Base-by-base conservation (phyloP, 2,329 filamentous ascomycete genomes). In the Cryphonectria carpinicola region DNA sequence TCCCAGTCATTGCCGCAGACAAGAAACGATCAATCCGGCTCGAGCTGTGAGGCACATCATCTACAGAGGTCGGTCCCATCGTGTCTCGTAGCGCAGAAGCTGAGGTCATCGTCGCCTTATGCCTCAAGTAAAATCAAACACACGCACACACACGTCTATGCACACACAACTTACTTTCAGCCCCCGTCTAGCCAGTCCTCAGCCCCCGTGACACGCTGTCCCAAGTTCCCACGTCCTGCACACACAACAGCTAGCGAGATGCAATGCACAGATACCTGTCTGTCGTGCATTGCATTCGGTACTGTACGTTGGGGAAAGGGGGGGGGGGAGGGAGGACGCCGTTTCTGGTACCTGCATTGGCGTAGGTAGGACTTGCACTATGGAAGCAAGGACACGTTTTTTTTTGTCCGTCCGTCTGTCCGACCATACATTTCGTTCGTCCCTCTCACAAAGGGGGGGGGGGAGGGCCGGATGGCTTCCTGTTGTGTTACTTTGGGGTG, bases 281-380 rank as follows among this genome's bases (percentile, higher is more conserved):
- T 32, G 32, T 25, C 25, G 54, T 39, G 35, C 58, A 61, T n/a
- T 61, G 58, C 58, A 39, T 13, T n/a, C 17, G 58, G 58, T 39
- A 39, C 35, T 61, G 19, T 61, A 39, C 32, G 22, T 22, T 1
- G 7, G 25, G 37, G 37, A 37, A 39, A 28, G 8, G 2, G 10
- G 37, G 37, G 25, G 11, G 49, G 49, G 43, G 19, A 6, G 17
- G 19, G 52, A 4, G 4, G 4, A 3, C 52, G 13, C 52, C 4
- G 22, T 35, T 17, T 52, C 25, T 41, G 39, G 61, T 41, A 64
- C 61, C 39, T 64, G 37, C 61, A 46, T 64, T 64, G 61, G 39
- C 61, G 37, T 28, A 64, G 61, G 61, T 25, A 62, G 19, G 60
- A 32, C 39, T 64, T 28, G 60, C 32, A 37, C 19, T 11, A 62